Evolutionary conservation across 805 yeast genomes (phyloP).

Genomic region (Torulaspora microellipsoides): DNA sequence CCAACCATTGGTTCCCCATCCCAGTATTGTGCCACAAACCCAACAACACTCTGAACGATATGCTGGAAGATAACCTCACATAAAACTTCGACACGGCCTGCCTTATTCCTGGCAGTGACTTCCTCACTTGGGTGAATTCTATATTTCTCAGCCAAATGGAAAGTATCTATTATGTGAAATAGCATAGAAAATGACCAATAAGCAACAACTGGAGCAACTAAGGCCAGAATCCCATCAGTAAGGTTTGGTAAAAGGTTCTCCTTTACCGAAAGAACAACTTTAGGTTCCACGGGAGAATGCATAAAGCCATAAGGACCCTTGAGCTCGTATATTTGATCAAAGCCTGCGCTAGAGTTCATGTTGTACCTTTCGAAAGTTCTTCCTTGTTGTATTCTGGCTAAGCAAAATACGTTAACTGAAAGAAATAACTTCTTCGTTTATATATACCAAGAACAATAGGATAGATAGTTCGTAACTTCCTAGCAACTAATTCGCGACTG

Average conservation of each 20-base stretch:
- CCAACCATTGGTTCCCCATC: conserved; percentile 57
- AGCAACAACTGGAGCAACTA: conserved; percentile 69
- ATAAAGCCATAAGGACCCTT: conserved; percentile 21
- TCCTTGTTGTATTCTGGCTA: not conserved
- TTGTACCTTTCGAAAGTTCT: not conserved
- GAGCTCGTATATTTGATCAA: conserved; percentile 10
- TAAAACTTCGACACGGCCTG: conserved; percentile 61
- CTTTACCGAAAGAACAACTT: conserved; percentile 28
- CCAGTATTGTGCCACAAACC: conserved; percentile 47
- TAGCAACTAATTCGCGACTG: not conserved
- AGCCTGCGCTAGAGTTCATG: conserved; percentile 14
- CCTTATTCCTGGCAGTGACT: conserved; percentile 70
- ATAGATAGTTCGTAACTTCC: no score
- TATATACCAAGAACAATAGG: not conserved
- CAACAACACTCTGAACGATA: conserved; percentile 71
- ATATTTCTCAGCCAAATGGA: conserved; percentile 71
- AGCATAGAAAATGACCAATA: conserved; percentile 77
- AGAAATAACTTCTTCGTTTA: not conserved
- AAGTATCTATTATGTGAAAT: conserved; percentile 71
- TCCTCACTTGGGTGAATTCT: conserved; percentile 93
- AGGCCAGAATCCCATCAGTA: conserved; percentile 68
- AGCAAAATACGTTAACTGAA: not conserved
- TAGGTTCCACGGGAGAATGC: conserved; percentile 31
- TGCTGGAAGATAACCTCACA: conserved; percentile 85
- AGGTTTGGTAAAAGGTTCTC: conserved; percentile 51